Conservation (phyloP, 768 basidiomycete species). For the Boletus fagicola region DNA sequence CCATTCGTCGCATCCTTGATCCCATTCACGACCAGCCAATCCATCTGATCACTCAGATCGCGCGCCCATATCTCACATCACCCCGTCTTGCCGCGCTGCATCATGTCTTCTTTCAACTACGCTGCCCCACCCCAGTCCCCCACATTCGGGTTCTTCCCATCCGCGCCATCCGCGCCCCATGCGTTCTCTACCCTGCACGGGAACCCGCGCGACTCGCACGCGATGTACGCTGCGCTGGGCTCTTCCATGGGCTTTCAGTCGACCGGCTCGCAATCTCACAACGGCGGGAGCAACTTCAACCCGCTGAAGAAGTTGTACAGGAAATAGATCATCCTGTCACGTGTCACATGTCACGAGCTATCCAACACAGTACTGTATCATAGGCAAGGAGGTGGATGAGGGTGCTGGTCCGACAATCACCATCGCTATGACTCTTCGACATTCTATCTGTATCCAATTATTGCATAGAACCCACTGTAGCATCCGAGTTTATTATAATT, state of each 20-base stretch:
- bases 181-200: conserved; percentile 56
- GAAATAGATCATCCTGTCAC: conserved; percentile 14
- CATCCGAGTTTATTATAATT: neutral
- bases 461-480: conserved; percentile 27
- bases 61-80: neutral
- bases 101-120: conserved; percentile 46
- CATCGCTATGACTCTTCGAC: conserved; percentile 18
- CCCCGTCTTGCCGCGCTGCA: conserved; percentile 11
- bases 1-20: neutral
- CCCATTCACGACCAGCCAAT: neutral
- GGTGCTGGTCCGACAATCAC: neutral
- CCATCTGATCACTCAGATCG: neutral
- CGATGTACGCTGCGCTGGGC: conserved; percentile 55
- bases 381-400: conserved; percentile 11
- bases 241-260: conserved; percentile 27
- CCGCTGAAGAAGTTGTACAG: conserved; percentile 39
- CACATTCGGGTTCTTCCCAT: conserved; percentile 59
- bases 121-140: conserved; percentile 49
- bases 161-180: conserved; percentile 51
- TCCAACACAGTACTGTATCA: conserved; percentile 27
- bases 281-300: conserved; percentile 25
- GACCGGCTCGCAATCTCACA: conserved; percentile 26
- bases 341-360: neutral
- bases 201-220: conserved; percentile 58
- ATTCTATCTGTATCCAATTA: conserved; percentile 22